Percentiles rank a stretch among this genome's conserved stretches.
Conservation (phyloP, 768 basidiomycete species). For the Trametes coccinea region DNA sequence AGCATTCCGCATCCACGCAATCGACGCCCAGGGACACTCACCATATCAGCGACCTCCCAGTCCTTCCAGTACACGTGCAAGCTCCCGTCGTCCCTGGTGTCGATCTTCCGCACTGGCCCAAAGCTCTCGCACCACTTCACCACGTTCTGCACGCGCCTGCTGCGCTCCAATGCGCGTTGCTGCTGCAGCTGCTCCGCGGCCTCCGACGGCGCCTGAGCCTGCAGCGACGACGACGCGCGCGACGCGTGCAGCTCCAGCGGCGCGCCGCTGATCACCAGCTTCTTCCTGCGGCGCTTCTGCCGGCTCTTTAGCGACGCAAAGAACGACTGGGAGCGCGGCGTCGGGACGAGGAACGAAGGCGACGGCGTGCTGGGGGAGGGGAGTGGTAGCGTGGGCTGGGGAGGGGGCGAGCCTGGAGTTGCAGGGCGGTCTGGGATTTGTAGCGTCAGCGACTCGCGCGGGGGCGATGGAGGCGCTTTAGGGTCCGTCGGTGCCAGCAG, state of each 20-base stretch:
- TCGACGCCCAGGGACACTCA: slow-evolving; percentile 11
- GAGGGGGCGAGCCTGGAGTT: slow-evolving; percentile 24
- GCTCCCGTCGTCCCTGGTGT: slow-evolving; percentile 28
- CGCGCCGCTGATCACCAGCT: slow-evolving; percentile 28
- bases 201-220: not conserved
- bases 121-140: slow-evolving; percentile 31
- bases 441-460: slow-evolving; percentile 5
- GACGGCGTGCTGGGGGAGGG: slow-evolving; percentile 29
- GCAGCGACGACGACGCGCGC: slow-evolving; percentile 7
- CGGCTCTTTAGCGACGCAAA: slow-evolving; percentile 23
- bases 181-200: slow-evolving; percentile 10
- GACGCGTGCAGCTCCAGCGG: slow-evolving; percentile 4
- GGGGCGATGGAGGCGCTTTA: slow-evolving; percentile 4
- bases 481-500: slow-evolving; percentile 6
- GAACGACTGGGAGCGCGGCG: slow-evolving; percentile 24
- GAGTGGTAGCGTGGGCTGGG: slow-evolving; percentile 27
- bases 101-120: slow-evolving; percentile 27
- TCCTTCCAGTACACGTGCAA: slow-evolving; percentile 33
- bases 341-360: slow-evolving; percentile 27
- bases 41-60: slow-evolving; percentile 32
- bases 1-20: not conserved
- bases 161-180: slow-evolving; percentile 13
- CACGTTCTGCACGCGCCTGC: slow-evolving; percentile 24
- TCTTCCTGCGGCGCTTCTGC: slow-evolving; percentile 26
- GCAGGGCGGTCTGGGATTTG: slow-evolving; percentile 20